Conservation (phyloP, 306 rosid species). For the Prunus armeniaca region DNA sequence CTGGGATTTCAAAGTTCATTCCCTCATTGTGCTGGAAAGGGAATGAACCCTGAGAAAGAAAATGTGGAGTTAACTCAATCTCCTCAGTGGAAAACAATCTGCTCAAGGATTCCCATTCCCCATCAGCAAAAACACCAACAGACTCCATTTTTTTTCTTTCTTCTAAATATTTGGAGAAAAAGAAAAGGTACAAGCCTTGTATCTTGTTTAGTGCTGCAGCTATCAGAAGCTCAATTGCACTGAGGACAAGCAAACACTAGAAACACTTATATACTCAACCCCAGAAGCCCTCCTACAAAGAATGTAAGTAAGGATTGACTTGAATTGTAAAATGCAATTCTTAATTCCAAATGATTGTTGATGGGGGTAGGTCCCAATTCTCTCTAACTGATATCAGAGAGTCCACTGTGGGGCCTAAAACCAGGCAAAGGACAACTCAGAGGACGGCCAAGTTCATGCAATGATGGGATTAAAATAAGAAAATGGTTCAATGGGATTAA, state of each 20-base stretch:
- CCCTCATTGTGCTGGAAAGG: conserved; percentile 34
- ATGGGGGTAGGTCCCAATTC: conserved; percentile 43
- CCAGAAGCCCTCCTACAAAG: conserved; percentile 11
- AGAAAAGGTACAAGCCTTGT: neutral
- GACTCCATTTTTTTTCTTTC: conserved; percentile 47
- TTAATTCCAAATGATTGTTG: conserved; percentile 46
- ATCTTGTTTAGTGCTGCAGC: neutral
- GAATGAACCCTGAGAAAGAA: conserved; percentile 45
- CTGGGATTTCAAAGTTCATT: conserved; percentile 31
- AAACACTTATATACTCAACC: conserved; percentile 36
- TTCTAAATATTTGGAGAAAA: neutral
- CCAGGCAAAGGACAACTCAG: conserved; percentile 60
- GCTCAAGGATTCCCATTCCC: conserved; percentile 64
- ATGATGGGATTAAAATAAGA: conserved; percentile 40
- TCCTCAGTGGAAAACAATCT: conserved; percentile 44
- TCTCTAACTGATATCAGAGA: conserved; percentile 51
- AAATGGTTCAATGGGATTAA: conserved; percentile 24
- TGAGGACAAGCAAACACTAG: conserved; percentile 24
- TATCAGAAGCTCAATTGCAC: conserved; percentile 24
- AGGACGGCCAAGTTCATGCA: conserved; percentile 39
- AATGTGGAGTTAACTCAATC: conserved; percentile 44
- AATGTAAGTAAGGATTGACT: conserved; percentile 51
- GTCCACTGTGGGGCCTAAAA: conserved; percentile 51
- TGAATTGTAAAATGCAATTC: conserved; percentile 22
- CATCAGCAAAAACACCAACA: conserved; percentile 57